phyloP scores from a whole-genome alignment of 2,329 filamentous ascomycete species.

The Epichloe glyceriae region DNA sequence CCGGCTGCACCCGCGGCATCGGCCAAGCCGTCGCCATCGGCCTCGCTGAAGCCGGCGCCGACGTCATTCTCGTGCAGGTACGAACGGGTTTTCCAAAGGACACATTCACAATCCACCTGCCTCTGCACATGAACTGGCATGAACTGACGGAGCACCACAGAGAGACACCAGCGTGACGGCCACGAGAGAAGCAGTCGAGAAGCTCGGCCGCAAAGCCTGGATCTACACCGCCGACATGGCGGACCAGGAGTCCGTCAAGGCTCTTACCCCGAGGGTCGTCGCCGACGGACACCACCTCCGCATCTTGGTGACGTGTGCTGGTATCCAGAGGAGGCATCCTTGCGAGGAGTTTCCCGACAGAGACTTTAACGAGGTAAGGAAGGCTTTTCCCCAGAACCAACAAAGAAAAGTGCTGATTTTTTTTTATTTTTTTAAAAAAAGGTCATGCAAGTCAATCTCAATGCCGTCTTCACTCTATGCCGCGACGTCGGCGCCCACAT shows the following conservation, averaged over 20 bases:
- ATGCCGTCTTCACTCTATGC: slow-evolving; percentile 64
- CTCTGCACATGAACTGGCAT: background rate
- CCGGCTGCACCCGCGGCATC: slow-evolving; percentile 45
- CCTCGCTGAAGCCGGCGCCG: slow-evolving; percentile 45
- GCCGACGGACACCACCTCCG: slow-evolving; percentile 52
- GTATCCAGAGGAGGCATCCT: slow-evolving; percentile 70
- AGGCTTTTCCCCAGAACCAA: background rate
- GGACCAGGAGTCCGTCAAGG: slow-evolving; percentile 43
- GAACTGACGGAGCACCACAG: slow-evolving; percentile 14
- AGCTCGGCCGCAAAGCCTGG: slow-evolving; percentile 50
- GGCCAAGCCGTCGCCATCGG: slow-evolving; percentile 43
- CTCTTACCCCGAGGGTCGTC: slow-evolving; percentile 48
- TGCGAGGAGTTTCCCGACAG: slow-evolving; percentile 61
- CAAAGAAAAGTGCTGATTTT: too few species aligned
- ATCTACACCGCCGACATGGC: slow-evolving; percentile 62
- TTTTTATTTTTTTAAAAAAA: slow-evolving; percentile 9
- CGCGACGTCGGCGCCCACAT: slow-evolving; percentile 71
- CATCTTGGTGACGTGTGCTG: slow-evolving; percentile 76
- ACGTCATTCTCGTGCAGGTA: slow-evolving; percentile 43
- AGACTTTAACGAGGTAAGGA: slow-evolving; percentile 56
- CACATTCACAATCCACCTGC: background rate
- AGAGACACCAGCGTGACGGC: slow-evolving; percentile 27
- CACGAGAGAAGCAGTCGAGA: slow-evolving; percentile 50
- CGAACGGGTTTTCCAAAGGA: background rate
- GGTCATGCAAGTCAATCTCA: slow-evolving; percentile 81